Evolutionary conservation across 1,139 yeast genomes (phyloP), one percentile per base, ranked within the genome.

Genomic region (Scheffersomyces titani): DNA sequence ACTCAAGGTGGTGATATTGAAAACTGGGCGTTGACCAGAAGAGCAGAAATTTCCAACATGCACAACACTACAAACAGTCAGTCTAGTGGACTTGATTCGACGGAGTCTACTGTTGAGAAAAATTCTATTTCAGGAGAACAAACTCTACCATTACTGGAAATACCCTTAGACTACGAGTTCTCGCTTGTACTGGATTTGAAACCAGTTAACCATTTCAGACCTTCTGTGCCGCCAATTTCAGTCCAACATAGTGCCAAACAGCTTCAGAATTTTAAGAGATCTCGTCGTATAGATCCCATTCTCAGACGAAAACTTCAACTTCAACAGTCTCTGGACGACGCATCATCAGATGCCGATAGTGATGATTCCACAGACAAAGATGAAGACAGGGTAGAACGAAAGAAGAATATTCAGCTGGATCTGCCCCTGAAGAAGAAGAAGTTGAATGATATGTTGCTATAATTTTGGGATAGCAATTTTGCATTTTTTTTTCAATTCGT

Each of bases 21-120:
- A 61, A 76, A 78, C 60, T 81, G 88, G 86, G 82, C 83, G 0
- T 68, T 82, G 20, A 71, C 80, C 21, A 83, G 79, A 63, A 73
- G 81, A 56, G 76, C 83, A 0, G 88, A 84, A 58, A 69, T 85
- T 36, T 68, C 72, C 40, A 74, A 74, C 55, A 57, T 59, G 49
- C 61, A 64, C 51, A 59, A 55, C 18, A 40, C 52, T 22, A 46
- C 24, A 16, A 19, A 13, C n/a, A 30, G 16, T 30, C 52, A 40
- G 18, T 51, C 18, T 18, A 52, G 47, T 44, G 51, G 18, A 49
- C 50, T 5, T n/a, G 16, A 18, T 18, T 20, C 45, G 16, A 47
- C 54, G 6, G 19, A 44, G 52, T 16, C 22, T 13, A 6, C 45
- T 44, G 57, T 58, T 22, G 47, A 51, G 18, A 49, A 40, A 19